Evolutionary conservation across 768 basidiomycete species (phyloP), one percentile per base, ranked within the genome.

Genomic region (Gloeostereum incarnatum): DNA sequence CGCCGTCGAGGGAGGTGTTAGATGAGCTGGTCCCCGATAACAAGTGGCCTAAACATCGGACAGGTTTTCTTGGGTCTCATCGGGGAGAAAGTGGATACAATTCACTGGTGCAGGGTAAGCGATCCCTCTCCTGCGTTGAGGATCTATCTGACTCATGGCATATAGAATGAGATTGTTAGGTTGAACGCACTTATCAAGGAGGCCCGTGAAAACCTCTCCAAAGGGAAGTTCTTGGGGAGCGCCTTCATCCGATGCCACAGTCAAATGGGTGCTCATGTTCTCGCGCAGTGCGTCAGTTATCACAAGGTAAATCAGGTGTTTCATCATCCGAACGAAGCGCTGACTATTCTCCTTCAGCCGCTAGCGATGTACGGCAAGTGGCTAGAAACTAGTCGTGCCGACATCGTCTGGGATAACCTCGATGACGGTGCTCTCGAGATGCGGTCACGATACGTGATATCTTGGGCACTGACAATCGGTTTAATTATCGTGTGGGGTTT

Each of bases 231-330:
- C 33, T 45, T 73, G 23, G 74, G 73, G 5, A 67, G 68, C 42
- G 72, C 64, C 0, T 83, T 86, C 57, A 72, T 84, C 39, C 68
- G 70, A 27, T 80, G 80, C 58, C 77, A 83, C 51, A 63, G 78
- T 35, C 81, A 84, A 53, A 72, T 84, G 49, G 81, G 79, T 3
- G 83, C 82, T 0, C 81, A 83, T 53, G 73, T 85, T 42, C 68
- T 81, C 9, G 66, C 69, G 1, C 81, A 84, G 54, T 72, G 69
- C 43, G 52, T 78, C 20, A 67, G 66, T 40, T 68, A 73, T 46
- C 71, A 77, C 36, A 57, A 66, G 51, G 69, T 71, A 37, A 17
- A 49, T 45, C 8, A 39, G 17, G 6, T n/a, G 29, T 25, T 18
- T 26, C 17, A 16, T 10, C 1, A 32, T 9, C 31, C 47, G 21